phyloP scores from a whole-genome alignment of 768 basidiomycete genomes.

The Panus rudis region DNA sequence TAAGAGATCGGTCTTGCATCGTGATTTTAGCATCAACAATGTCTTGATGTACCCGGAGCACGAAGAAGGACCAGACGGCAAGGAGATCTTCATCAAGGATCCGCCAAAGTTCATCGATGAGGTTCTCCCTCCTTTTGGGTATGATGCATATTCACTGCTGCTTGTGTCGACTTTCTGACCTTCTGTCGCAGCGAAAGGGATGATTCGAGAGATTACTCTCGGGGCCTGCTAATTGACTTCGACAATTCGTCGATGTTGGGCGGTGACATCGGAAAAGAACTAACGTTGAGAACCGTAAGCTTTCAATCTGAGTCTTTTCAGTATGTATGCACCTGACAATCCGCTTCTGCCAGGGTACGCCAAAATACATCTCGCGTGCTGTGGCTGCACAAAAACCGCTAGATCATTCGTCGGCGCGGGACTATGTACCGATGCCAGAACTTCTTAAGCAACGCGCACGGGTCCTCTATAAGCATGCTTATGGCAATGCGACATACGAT shows the following conservation, averaged over 20 bases:
- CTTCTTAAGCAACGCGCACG: not conserved
- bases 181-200: too few species aligned
- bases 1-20: conserved; percentile 3
- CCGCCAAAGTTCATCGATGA: conserved; percentile 6
- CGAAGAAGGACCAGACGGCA: not conserved
- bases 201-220: not conserved
- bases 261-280: not conserved
- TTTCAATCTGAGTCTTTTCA: not conserved
- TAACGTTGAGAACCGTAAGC: too few species aligned
- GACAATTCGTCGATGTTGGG: not conserved
- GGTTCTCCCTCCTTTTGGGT: too few species aligned
- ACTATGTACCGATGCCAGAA: conserved; percentile 4
- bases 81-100: not conserved
- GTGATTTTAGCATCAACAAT: conserved; percentile 10
- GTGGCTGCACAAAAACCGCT: not conserved
- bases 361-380: conserved; percentile 8
- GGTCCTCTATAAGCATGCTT: conserved; percentile 1
- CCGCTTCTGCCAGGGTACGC: not conserved
- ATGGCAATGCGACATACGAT: conserved; percentile 6
- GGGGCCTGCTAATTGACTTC: conserved; percentile 9
- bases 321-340: not conserved
- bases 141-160: too few species aligned
- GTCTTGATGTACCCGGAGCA: conserved; percentile 11
- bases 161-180: too few species aligned
- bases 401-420: too few species aligned